Evolutionary conservation across 2,329 filamentous ascomycete genomes (phyloP).

Genomic region (Aspergillus novofumigatus): DNA sequence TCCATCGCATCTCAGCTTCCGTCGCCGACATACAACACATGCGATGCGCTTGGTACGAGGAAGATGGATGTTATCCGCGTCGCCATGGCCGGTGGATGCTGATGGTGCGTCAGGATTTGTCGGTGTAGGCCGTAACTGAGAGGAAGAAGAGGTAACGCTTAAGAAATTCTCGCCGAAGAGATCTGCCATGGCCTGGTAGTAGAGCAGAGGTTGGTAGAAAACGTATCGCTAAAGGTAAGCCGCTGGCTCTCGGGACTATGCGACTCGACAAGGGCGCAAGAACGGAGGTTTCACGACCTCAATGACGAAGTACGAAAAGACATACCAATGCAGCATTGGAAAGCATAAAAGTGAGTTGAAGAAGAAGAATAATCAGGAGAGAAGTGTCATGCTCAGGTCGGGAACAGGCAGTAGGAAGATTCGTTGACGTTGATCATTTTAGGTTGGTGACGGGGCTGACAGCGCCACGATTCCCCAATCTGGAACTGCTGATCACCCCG

Average conservation of each 20-base stretch:
- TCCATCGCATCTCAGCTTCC: conserved; percentile 89
- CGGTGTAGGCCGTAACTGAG: conserved; percentile 13
- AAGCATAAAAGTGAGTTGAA: not conserved
- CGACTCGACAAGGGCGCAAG: not conserved
- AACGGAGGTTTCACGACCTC: conserved; percentile 10
- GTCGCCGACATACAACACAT: conserved; percentile 87
- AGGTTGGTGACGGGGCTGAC: not conserved
- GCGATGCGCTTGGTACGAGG: conserved; percentile 89
- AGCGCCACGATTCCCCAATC: not conserved
- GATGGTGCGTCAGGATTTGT: conserved; percentile 15
- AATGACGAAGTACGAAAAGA: conserved; percentile 1
- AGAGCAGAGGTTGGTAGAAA: conserved; percentile 2
- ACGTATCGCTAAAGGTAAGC: not conserved
- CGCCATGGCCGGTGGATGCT: conserved; percentile 34
- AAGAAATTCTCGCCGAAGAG: conserved; percentile 57
- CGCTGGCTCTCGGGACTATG: not conserved
- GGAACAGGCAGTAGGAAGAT: not conserved
- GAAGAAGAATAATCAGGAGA: not conserved
- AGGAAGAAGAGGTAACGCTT: conserved; percentile 32
- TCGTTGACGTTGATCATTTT: not conserved
- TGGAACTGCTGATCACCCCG: not conserved
- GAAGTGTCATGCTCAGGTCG: not conserved
- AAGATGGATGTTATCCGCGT: conserved; percentile 53
- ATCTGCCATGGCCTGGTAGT: conserved; percentile 34
- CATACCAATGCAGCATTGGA: not conserved